Percentiles rank a stretch among this genome's conserved stretches.
These are phyloP conservation scores for Spizellomyces sp. DNA, from an alignment of 192 early-diverging fungal species.

Conservation along the genomic window DNA sequence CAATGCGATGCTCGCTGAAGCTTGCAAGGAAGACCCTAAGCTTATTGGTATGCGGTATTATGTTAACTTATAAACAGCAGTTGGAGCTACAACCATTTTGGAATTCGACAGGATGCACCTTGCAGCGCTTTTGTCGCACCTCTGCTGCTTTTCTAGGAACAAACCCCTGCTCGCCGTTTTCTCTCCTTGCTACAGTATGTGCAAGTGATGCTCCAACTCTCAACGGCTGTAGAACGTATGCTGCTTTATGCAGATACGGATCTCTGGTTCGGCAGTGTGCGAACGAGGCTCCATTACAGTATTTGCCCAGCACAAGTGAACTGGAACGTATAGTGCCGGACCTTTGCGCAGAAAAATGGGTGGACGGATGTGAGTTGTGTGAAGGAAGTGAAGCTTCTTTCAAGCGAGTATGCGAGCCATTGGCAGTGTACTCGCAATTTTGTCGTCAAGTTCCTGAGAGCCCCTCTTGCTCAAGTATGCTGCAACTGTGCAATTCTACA, in stretches of 20 bases:
- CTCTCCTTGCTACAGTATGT: not conserved
- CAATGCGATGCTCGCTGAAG: not conserved
- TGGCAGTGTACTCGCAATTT: not conserved
- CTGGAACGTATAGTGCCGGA: not conserved
- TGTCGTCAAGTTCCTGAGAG: not conserved
- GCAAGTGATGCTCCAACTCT: not conserved
- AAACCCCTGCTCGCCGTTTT: slow-evolving; percentile 1
- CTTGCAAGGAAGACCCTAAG: not conserved
- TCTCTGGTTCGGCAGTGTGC: not conserved
- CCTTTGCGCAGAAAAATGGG: not conserved
- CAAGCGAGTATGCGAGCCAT: not conserved
- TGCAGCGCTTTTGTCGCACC: not conserved
- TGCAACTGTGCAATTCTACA: not conserved
- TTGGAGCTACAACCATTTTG: not conserved
- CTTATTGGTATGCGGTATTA: not conserved
- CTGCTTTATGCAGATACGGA: not conserved
- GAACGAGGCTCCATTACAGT: not conserved
- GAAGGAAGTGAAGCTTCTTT: not conserved
- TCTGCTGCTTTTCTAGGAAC: not conserved
- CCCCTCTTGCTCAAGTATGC: not conserved
- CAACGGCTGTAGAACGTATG: not conserved
- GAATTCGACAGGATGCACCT: not conserved
- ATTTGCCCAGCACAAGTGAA: not conserved
- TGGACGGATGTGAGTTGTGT: not conserved
- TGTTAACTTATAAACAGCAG: not conserved